These are phyloP conservation scores for Perkinsus marinus DNA, from an alignment of 169 alveolate species.

Conservation along the genomic window DNA sequence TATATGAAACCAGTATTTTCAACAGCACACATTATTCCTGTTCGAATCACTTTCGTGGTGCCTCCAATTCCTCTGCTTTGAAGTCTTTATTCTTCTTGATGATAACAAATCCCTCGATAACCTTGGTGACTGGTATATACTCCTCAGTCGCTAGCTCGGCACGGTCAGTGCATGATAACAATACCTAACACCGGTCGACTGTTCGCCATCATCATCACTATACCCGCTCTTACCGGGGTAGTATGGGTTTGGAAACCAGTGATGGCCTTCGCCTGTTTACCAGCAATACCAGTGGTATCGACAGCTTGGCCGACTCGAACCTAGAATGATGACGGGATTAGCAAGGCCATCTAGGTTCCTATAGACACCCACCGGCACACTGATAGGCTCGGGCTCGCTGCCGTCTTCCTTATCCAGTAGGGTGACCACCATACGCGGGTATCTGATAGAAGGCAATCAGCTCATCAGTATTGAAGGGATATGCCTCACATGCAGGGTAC, in stretches of 20 bases:
- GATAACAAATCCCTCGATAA: conserved; percentile 31
- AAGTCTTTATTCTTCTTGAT: conserved; percentile 28
- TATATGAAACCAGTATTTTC: not conserved
- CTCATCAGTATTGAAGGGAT: not conserved
- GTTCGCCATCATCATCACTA: conserved; percentile 81
- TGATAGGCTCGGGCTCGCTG: conserved; percentile 62
- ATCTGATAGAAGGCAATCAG: not conserved
- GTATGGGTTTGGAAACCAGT: conserved; percentile 98
- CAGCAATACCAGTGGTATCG: conserved; percentile 94
- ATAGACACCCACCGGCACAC: conserved; percentile 62
- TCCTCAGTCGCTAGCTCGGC: not conserved
- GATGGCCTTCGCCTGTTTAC: conserved; percentile 81
- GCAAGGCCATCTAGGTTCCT: not conserved
- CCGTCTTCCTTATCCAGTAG: conserved; percentile 53
- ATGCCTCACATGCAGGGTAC: conserved; percentile 54
- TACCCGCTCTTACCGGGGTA: conserved; percentile 87
- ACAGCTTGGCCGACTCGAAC: conserved; percentile 88
- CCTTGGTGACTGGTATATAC: conserved; percentile 24
- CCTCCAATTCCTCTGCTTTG: conserved; percentile 2
- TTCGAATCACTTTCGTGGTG: not conserved
- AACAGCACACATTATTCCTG: not conserved
- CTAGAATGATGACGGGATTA: conserved; percentile 9
- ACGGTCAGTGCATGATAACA: conserved; percentile 3
- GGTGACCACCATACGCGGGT: conserved; percentile 5
- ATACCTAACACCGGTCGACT: conserved; percentile 71